These are phyloP conservation scores for Pleurotus tuber-regium DNA, from an alignment of 768 basidiomycete species.

Conservation along the genomic window DNA sequence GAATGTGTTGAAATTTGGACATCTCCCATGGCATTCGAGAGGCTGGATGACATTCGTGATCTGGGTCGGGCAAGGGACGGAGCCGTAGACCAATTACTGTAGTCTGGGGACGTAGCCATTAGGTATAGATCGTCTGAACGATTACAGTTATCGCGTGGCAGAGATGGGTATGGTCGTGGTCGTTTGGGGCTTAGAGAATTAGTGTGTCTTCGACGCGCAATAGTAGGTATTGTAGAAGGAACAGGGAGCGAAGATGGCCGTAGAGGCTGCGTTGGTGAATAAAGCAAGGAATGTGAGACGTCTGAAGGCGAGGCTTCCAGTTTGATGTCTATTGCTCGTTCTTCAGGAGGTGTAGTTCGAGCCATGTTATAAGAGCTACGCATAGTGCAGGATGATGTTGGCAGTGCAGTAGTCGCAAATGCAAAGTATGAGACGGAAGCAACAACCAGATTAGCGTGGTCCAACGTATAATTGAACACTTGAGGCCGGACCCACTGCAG, in stretches of 20 bases:
- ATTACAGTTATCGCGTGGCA: slow-evolving; percentile 25
- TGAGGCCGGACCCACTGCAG: background rate
- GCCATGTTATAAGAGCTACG: slow-evolving; percentile 6
- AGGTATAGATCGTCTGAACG: slow-evolving; percentile 28
- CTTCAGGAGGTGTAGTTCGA: slow-evolving; percentile 27
- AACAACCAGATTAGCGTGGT: slow-evolving; percentile 17
- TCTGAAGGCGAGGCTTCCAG: slow-evolving; percentile 33
- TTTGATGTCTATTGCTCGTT: slow-evolving; percentile 41
- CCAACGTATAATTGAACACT: background rate
- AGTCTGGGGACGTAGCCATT: slow-evolving; percentile 35
- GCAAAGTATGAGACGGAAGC: slow-evolving; percentile 13
- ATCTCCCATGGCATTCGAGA: slow-evolving; percentile 67
- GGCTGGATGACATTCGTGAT: slow-evolving; percentile 40
- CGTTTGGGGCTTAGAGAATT: slow-evolving; percentile 26
- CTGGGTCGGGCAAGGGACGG: slow-evolving; percentile 32
- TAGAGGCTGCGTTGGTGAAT: slow-evolving; percentile 24
- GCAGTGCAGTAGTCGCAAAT: slow-evolving; percentile 36
- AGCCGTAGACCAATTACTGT: slow-evolving; percentile 28
- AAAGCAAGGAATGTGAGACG: slow-evolving; percentile 33
- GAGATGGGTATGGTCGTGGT: slow-evolving; percentile 34
- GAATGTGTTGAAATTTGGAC: slow-evolving; percentile 29
- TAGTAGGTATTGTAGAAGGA: slow-evolving; percentile 3
- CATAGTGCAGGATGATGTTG: slow-evolving; percentile 16
- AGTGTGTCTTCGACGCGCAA: slow-evolving; percentile 10
- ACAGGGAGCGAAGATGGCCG: slow-evolving; percentile 8